Evolutionary conservation across 139 green algal species (phyloP), one percentile per base, ranked within the genome.

Genomic region (Micromonas pusilla): DNA sequence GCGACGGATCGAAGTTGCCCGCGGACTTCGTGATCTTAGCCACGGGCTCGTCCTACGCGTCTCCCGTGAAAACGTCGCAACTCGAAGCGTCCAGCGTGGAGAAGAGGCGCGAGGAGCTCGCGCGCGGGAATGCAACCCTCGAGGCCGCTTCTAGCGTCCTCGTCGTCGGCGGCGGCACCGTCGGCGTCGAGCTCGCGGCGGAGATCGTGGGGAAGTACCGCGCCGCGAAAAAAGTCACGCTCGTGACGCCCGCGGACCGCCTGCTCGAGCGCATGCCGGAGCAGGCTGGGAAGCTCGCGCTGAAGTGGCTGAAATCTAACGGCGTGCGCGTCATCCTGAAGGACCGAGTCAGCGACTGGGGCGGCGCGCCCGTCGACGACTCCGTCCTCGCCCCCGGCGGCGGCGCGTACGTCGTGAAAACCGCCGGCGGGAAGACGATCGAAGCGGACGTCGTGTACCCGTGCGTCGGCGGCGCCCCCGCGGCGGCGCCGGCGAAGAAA

Each of bases 121-220:
- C 68, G 28, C 16, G 5, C 13, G 72, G 45, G 78, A 9, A 78
- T 25, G 16, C 13, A 63, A n/a, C 13, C 65, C 45, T 80, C 25
- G 25, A 26, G 28, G 21, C 28, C 4, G 54, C 79, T 9, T 21
- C 70, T 26, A 53, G 37, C 25, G 73, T 84, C 5, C 30, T 77
- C 52, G 23, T 84, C n/a, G 57, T 84, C n/a, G 79, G 79, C 76
- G 79, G 79, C 20, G 79, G 79, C 37, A 84, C 79, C 13, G 79
- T 84, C 3, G 79, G 79, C 53, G 79, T 84, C 28, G 79, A 84
- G 54, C 25, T 84, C 3, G 79, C 79, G 6, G 79, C 79, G 28
- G 79, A 84, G 64, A 37, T 84, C n/a, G 77, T 71, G 16, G 79
- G 77, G 30, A 52, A 28, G 31, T 84, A 20, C 20, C 32, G 52